phyloP scores from a whole-genome alignment of 345 rosid species.

The Lumnitzera racemosa region DNA sequence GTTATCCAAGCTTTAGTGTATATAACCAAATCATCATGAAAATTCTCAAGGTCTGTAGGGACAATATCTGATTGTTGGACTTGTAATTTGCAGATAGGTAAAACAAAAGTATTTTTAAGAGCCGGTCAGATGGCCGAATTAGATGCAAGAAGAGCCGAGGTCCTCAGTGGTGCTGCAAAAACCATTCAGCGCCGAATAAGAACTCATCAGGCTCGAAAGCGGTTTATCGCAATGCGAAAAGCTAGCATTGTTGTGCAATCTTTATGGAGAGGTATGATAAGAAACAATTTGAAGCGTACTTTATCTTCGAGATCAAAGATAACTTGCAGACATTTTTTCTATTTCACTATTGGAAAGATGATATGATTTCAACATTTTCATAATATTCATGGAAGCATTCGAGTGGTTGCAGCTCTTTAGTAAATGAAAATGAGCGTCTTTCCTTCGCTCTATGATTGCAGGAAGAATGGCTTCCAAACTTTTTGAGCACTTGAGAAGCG shows the following conservation, averaged over 20 bases:
- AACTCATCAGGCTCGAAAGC: constrained; percentile 62
- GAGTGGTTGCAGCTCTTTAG: not conserved
- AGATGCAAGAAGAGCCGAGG: constrained; percentile 77
- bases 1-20: too few relatives aligned
- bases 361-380: not conserved
- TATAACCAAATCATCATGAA: not conserved
- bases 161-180: constrained; percentile 77
- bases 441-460: constrained; percentile 5
- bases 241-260: constrained; percentile 38
- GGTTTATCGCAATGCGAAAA: constrained; percentile 58
- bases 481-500: constrained; percentile 12
- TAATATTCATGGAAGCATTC: not conserved
- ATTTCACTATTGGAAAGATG: not conserved
- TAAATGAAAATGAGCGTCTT: not conserved
- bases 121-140: constrained; percentile 99
- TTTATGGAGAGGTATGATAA: constrained; percentile 14
- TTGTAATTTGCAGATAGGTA: constrained; percentile 63
- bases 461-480: constrained; percentile 17
- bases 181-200: constrained; percentile 65
- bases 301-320: too few relatives aligned
- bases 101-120: constrained; percentile 89
- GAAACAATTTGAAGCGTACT: not conserved
- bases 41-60: constrained; percentile 1
- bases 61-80: constrained; percentile 9
- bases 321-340: not conserved